phyloP scores from a whole-genome alignment of 148 eudicot species.

The Oxyria digyna region DNA sequence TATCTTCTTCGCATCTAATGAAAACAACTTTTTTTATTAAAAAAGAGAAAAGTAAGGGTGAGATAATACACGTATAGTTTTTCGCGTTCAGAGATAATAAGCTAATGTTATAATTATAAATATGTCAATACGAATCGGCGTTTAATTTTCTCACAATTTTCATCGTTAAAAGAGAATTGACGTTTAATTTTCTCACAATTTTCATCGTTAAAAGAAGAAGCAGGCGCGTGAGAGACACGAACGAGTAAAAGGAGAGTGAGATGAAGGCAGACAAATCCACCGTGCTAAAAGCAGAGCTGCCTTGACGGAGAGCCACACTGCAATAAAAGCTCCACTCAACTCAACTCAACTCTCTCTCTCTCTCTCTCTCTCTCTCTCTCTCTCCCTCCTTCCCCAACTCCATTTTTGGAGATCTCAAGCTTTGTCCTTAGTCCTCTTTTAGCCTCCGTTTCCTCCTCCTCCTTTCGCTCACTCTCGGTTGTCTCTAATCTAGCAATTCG shows the following conservation, averaged over 20 bases:
- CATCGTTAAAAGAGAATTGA: too few relatives aligned
- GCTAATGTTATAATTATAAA: too few relatives aligned
- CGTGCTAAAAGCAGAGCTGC: conserved; percentile 8
- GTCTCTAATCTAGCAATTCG: not conserved
- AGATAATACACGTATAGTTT: too few relatives aligned
- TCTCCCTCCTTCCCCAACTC: not conserved
- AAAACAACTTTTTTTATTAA: too few relatives aligned
- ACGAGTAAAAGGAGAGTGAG: not conserved
- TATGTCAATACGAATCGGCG: too few relatives aligned
- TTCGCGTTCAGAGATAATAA: too few relatives aligned
- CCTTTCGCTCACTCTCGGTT: not conserved
- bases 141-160: too few relatives aligned
- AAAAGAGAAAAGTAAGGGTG: too few relatives aligned
- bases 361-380: not conserved
- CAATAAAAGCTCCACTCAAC: conserved; percentile 1
- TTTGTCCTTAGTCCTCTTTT: not conserved
- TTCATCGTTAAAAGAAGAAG: too few relatives aligned
- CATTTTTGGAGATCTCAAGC: conserved; percentile 2
- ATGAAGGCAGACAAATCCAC: not conserved
- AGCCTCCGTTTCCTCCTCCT: not conserved
- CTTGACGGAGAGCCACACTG: conserved; percentile 9
- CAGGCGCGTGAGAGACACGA: not conserved
- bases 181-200: too few relatives aligned
- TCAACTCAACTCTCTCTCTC: not conserved
- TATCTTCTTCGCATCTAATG: too few relatives aligned